phyloP scores from a whole-genome alignment of 2,329 filamentous ascomycete genomes.

The Nemania sp. region DNA sequence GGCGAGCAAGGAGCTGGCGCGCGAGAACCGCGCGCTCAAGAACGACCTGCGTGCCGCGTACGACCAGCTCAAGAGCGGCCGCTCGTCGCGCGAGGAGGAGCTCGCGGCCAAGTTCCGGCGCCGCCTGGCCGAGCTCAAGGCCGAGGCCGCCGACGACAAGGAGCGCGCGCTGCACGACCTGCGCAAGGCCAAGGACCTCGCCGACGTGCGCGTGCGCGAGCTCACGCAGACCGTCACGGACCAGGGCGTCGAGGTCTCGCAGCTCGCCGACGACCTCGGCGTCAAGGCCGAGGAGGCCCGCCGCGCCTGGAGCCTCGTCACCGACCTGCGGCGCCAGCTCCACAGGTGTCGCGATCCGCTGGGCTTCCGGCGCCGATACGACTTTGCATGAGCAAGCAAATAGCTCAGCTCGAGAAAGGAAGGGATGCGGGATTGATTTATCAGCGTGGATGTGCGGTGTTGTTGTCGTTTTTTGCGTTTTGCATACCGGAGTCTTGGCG shows the following conservation, averaged over 20 bases:
- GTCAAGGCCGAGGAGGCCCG: conserved; percentile 15
- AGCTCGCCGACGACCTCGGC: conserved; percentile 23
- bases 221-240: conserved; percentile 27
- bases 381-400: conserved; percentile 19
- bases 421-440: background rate
- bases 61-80: conserved; percentile 17
- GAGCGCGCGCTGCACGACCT: conserved; percentile 23
- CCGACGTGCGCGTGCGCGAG: conserved; percentile 27
- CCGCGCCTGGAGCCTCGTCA: conserved; percentile 21
- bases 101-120: conserved; percentile 26
- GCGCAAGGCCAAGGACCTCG: conserved; percentile 24
- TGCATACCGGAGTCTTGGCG: conserved; percentile 9
- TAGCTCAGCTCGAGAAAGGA: background rate
- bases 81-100: conserved; percentile 24
- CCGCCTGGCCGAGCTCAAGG: conserved; percentile 26
- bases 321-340: conserved; percentile 27
- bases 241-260: background rate
- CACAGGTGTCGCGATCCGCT: conserved; percentile 16
- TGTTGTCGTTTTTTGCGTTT: too few species aligned
- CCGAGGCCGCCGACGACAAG: conserved; percentile 28
- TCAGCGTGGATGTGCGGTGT: too few species aligned
- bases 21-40: conserved; percentile 35
- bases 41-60: conserved; percentile 21
- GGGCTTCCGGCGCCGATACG: conserved; percentile 20
- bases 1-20: conserved; percentile 23